Percentiles rank a stretch among this genome's conserved stretches.
Conservation (phyloP, 441 rosid species). For the Adansonia grandidieri region DNA sequence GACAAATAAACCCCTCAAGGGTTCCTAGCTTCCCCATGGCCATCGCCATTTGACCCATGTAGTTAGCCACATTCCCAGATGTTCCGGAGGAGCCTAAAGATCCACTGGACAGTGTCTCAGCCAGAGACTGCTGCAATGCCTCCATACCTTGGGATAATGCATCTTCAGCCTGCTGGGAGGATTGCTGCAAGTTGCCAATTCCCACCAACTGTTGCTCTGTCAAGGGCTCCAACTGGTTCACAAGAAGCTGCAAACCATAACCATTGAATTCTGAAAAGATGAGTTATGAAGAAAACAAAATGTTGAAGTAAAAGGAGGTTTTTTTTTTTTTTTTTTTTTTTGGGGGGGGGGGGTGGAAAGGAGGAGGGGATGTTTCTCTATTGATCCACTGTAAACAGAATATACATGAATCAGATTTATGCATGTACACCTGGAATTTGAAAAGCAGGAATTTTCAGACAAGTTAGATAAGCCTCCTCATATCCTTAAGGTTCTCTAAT, state of each 20-base stretch:
- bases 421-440: not conserved
- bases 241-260: constrained; percentile 70
- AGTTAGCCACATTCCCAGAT: constrained; percentile 92
- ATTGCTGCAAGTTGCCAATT: constrained; percentile 79
- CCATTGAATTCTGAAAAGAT: constrained; percentile 18
- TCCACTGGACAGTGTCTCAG: constrained; percentile 87
- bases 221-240: constrained; percentile 83
- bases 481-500: not conserved
- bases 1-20: constrained; percentile 87
- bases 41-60: constrained; percentile 99
- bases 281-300: not conserved
- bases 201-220: constrained; percentile 87
- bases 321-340: too few species aligned
- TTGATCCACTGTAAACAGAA: not conserved
- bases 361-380: not conserved
- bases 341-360: too few species aligned
- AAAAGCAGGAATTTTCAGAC: not conserved
- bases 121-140: constrained; percentile 85
- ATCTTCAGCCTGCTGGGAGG: constrained; percentile 98
- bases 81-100: constrained; percentile 84
- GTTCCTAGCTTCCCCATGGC: constrained; percentile 98
- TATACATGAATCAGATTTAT: not conserved
- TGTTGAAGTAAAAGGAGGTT: not conserved
- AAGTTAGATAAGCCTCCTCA: not conserved
- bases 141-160: constrained; percentile 99